Evolutionary conservation across 1,139 yeast genomes (phyloP).

Genomic region (Saccharomyces hybrid): DNA sequence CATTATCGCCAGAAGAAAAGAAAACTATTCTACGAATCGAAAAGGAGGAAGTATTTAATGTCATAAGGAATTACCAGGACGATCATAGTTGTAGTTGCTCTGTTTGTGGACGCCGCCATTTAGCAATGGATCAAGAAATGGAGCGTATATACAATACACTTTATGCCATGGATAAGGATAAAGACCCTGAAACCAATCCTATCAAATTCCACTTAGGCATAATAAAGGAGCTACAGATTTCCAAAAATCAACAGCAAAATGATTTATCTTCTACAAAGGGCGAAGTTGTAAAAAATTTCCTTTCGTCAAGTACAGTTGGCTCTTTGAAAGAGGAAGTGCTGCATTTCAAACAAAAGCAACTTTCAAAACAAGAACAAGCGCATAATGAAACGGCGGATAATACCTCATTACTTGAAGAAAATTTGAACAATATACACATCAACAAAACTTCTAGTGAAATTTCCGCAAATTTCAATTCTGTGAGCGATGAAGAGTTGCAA

Average conservation of each 20-base stretch:
- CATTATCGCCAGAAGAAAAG: constrained; percentile 53
- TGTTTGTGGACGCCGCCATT: constrained; percentile 70
- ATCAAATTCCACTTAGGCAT: constrained; percentile 31
- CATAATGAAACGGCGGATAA: constrained; percentile 2
- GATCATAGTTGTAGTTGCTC: constrained; percentile 57
- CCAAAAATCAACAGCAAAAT: constrained; percentile 13
- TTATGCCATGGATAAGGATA: constrained; percentile 27
- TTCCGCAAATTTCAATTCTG: constrained; percentile 1
- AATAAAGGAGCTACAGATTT: constrained; percentile 29
- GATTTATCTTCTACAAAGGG: constrained; percentile 6
- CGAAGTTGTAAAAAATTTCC: constrained; percentile 20
- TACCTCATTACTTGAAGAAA: background rate
- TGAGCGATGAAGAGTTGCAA: constrained; percentile 16
- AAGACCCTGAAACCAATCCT: constrained; percentile 29
- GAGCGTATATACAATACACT: constrained; percentile 60
- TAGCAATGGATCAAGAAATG: constrained; percentile 70
- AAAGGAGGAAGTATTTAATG: constrained; percentile 58
- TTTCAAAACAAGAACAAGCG: constrained; percentile 17
- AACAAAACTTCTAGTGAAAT: background rate
- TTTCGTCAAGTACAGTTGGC: constrained; percentile 22
- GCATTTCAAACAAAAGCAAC: constrained; percentile 24
- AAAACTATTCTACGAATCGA: constrained; percentile 58
- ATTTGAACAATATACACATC: constrained; percentile 1
- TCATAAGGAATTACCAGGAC: constrained; percentile 52
- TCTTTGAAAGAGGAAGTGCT: constrained; percentile 28